Base-by-base conservation (phyloP, 2,329 filamentous ascomycete species). In the Paradendryphiella salina region DNA sequence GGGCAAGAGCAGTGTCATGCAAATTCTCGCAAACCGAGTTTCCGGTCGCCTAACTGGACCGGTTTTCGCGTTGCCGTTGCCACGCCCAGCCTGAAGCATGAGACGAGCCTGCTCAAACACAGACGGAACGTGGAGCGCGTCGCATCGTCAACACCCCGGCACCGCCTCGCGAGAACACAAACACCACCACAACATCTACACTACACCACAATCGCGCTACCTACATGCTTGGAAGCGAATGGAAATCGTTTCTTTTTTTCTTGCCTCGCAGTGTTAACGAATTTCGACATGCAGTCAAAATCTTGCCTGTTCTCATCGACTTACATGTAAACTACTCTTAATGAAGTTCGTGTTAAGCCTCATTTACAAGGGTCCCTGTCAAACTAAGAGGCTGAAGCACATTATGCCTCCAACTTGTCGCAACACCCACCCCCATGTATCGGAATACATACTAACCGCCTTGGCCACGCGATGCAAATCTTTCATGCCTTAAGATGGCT, bases 401-500 rank as follows among this genome's bases (percentile, higher is more conserved):
- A 51, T 61, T 63, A 47, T 64, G 70, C 61, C 59, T 70, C 69
- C 62, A 64, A 67, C 55, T 56, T 63, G 70, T 73, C 70, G 61
- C 70, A 72, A 63, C 64, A 38, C 43, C 43, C 28, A 54, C 49
- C 58, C 50, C 57, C 60, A 62, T 64, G 69, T 66, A 59, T 71
- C 69, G 67, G 64, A 69, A 63, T 32, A 44, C 29, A 38, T 54
- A 35, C 57, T 65, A 69, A 65, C 69, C 67, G 69, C 63, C 53
- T 42, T 48, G 50, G 36, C 44, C 52, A 52, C 46, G 46, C 56
- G 61, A 14, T 59, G 52, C 62, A 40, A 63, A 54, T 60, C 48
- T 55, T 71, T 70, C 62, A 71, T 73, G 70, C 70, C 70, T 73
- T 72, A 72, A 73, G 64, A 66, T 51, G 57, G 46, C 49, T 37